Percentiles rank a stretch among this genome's conserved stretches.
phyloP scores from a whole-genome alignment of 139 green algal genomes.

The Trebouxia sp. region DNA sequence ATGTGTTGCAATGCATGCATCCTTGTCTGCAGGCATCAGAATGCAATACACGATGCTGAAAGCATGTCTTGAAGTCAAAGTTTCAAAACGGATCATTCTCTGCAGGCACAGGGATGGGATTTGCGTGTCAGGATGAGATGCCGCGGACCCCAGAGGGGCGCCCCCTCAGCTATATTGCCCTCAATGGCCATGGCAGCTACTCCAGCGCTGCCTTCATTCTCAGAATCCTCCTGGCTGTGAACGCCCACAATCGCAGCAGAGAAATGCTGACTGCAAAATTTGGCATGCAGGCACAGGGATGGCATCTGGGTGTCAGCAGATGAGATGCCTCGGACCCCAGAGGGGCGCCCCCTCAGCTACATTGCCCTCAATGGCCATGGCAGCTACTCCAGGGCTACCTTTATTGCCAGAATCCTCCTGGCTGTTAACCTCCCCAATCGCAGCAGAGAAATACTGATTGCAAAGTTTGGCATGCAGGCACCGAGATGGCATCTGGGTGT shows the following conservation, averaged over 20 bases:
- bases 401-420: constrained; percentile 11
- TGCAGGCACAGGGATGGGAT: constrained; percentile 37
- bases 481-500: constrained; percentile 34
- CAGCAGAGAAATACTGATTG: too few relatives aligned
- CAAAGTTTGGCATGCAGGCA: constrained; percentile 33
- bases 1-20: too few relatives aligned
- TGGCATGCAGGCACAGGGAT: constrained; percentile 34
- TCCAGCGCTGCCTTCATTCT: background rate
- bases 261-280: too few relatives aligned
- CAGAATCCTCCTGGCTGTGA: constrained; percentile 13
- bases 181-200: constrained; percentile 37
- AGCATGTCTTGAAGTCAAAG: too few relatives aligned
- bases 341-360: constrained; percentile 6
- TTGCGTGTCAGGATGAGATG: constrained; percentile 24
- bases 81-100: too few relatives aligned
- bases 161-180: background rate
- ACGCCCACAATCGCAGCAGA: too few relatives aligned
- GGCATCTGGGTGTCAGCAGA: constrained; percentile 29
- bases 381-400: constrained; percentile 9
- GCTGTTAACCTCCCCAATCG: too few relatives aligned
- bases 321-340: background rate
- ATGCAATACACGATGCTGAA: too few relatives aligned
- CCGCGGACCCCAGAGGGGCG: constrained; percentile 8
- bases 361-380: constrained; percentile 36
- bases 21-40: too few relatives aligned